Conservation (phyloP, 2,329 filamentous ascomycete species). For the Trichoderma semiorbis region DNA sequence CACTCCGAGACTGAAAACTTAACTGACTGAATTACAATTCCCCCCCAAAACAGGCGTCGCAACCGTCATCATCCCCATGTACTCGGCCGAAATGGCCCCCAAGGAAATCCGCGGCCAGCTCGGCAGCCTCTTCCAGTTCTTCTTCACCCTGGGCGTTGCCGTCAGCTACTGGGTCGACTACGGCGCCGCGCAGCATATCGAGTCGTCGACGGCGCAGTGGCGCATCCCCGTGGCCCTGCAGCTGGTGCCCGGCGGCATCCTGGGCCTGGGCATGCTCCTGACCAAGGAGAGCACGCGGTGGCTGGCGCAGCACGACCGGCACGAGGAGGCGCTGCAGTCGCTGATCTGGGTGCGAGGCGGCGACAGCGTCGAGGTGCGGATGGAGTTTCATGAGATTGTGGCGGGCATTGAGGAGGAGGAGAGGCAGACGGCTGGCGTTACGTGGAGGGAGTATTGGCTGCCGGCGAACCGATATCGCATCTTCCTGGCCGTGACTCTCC, state of each 20-base stretch:
- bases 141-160: conserved; percentile 42
- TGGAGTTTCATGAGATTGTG: conserved; percentile 38
- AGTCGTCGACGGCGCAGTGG: conserved; percentile 43
- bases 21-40: not conserved
- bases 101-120: conserved; percentile 43
- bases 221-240: conserved; percentile 48
- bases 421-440: conserved; percentile 42
- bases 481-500: conserved; percentile 47
- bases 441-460: conserved; percentile 42
- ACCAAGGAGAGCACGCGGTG: conserved; percentile 47
- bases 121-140: conserved; percentile 44
- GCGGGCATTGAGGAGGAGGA: conserved; percentile 46
- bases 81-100: conserved; percentile 44
- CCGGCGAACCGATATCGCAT: conserved; percentile 47
- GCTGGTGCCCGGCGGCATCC: conserved; percentile 44
- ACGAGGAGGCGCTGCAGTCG: conserved; percentile 44
- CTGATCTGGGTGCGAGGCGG: conserved; percentile 52
- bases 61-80: conserved; percentile 45
- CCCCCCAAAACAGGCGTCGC: conserved; percentile 21
- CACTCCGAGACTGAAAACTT: not conserved
- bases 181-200: conserved; percentile 40
- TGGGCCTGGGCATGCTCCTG: conserved; percentile 47
- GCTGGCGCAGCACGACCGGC: conserved; percentile 43
- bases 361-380: conserved; percentile 25
- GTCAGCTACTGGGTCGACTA: conserved; percentile 46